Base-by-base conservation (phyloP, 106 monocot genomes). In the Dendrobium huoshanense region DNA sequence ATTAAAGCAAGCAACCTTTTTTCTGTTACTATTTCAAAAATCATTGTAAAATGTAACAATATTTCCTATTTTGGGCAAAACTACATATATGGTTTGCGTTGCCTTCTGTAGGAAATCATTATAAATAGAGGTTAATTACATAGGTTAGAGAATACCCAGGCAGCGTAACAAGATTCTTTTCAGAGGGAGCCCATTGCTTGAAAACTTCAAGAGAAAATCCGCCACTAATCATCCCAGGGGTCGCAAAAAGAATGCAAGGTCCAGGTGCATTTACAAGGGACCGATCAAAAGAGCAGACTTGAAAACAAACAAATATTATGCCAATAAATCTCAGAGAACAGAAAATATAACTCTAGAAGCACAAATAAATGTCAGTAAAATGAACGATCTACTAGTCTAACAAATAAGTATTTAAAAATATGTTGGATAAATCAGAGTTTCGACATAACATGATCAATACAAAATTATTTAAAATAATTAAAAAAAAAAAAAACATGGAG, bases 151-250 rank as follows among this genome's bases (percentile, higher is more conserved):
- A 73, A 4, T 90, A 95, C 88, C 98, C 98, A 78, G 98, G 95
- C 51, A 99, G 82, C 65, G 92, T 90, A 77, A 99, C 81, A 49
- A 99, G 95, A 84, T 99, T 99, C 82, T 79, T 82, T 87, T 95
- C 89, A 68, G 91, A 95, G 86, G 98, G 91, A 13, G 98, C 98
- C 98, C 98, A 99, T 59, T 93, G 91, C 86, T 99, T 95, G 79
- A 99, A 99, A 5, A 90, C 98, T 83, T 99, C 98, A 75, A 99
- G 91, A 24, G 98, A 99, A 88, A 99, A 99, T 80, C 98, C 98
- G 31, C 98, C 98, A 80, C 90, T 90, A 61, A 99, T 91, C 98
- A 99, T 99, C 67, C 98, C 98, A 86, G 98, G 98, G 51, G 98
- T 99, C 9, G 98, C 98, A 87, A 99, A 99, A 42, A 99, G 90